phyloP scores from a whole-genome alignment of 139 green algal species.

The Chlorella sp. region DNA sequence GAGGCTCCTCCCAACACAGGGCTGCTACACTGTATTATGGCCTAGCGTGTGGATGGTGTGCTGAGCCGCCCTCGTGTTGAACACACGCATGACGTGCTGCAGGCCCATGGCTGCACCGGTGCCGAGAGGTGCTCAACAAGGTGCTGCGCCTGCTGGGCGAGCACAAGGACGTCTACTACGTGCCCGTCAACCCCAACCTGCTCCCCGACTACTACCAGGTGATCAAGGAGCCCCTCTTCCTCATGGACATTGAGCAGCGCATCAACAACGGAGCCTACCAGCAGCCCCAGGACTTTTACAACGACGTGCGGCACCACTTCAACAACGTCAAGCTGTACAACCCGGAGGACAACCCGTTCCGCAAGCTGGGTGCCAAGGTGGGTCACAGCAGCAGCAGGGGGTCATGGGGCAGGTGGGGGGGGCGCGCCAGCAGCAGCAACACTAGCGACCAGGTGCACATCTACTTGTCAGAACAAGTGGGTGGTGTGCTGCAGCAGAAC shows the following conservation, averaged over 20 bases:
- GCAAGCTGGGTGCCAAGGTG: conserved; percentile 3
- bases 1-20: no score
- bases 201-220: conserved; percentile 9
- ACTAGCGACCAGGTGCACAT: no score
- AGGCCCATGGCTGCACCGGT: background rate
- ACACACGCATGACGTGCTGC: no score
- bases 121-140: conserved; percentile 4
- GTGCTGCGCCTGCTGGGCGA: background rate
- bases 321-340: conserved; percentile 10
- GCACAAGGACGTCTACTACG: background rate
- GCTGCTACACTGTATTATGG: no score
- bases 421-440: no score
- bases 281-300: background rate
- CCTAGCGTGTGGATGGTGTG: no score
- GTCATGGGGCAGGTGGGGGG: background rate
- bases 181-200: conserved; percentile 1
- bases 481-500: no score
- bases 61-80: no score
- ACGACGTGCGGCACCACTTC: conserved; percentile 1
- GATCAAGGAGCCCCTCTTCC: conserved; percentile 6
- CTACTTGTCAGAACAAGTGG: no score
- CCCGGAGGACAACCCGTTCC: conserved; percentile 2
- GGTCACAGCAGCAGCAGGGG: background rate
- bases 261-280: background rate
- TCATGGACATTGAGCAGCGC: background rate